Evolutionary conservation across 257 asterid genomes (phyloP), one percentile per base, ranked within the genome.

Genomic region (Solanum stenotomum): DNA sequence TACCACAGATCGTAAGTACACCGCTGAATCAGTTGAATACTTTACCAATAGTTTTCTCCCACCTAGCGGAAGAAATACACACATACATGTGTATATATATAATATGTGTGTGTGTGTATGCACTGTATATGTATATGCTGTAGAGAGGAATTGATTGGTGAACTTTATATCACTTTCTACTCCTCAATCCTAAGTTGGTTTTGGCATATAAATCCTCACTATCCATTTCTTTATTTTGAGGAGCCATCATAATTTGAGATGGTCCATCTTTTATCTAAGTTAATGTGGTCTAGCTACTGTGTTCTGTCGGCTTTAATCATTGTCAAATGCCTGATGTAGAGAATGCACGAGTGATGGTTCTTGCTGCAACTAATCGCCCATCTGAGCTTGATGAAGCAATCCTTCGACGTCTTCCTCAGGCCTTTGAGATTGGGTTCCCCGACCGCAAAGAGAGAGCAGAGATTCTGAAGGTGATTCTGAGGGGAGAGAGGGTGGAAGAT

Each of bases 301-400:
- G 27, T 81, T 44, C 40, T 81, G 38, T 46, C 10, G 40, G 27
- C 68, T 46, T 49, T 81, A 81, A 27, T 44, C 42, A 46, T 81
- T 49, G 38, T 81, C 40, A 81, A 81, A n/a, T 89, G 68, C 40
- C 67, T 91, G 38, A 5, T 87, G 92, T 90, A 95, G 99, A 94
- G 83, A 88, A 94, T 90, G 98, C 99, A 88, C 95, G 94, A 85
- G 99, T 96, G 84, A 96, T 94, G 98, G 99, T 97, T 87, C 98
- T 97, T 63, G 96, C 98, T 84, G 99, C 99, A 8, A 97, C 99
- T 78, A 97, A 97, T 90, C 98, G 99, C 70, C 99, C 99, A 86
- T 97, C 98, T 16, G 99, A 97, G 91, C 99, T 97, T 85, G 99
- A 97, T 90, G 99, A 96, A 91, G 99, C 99, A 87, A 96, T 97